Conservation (phyloP, 345 rosid species). For the Lumnitzera littorea region DNA sequence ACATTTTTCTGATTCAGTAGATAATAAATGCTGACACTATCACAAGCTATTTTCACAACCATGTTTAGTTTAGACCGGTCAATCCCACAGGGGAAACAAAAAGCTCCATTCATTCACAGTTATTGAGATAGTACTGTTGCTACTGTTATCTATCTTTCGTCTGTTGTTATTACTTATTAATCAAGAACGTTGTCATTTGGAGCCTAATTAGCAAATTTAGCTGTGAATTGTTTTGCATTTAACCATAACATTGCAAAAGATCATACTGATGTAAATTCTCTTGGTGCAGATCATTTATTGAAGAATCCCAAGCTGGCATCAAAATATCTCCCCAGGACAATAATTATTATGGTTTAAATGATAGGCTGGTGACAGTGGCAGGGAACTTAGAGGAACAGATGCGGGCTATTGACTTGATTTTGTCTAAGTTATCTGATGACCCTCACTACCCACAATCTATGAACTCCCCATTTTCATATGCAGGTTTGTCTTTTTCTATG, state of each 20-base stretch:
- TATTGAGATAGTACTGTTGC: too few relatives aligned
- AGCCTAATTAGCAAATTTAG: too few relatives aligned
- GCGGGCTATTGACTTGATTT: constrained; percentile 81
- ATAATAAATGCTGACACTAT: too few relatives aligned
- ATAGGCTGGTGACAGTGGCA: constrained; percentile 83
- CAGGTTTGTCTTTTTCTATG: constrained; percentile 37
- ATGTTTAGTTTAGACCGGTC: too few relatives aligned
- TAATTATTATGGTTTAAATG: constrained; percentile 78
- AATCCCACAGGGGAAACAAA: too few relatives aligned
- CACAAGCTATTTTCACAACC: too few relatives aligned
- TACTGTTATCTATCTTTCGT: too few relatives aligned
- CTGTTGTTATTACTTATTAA: too few relatives aligned
- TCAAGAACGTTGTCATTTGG: too few relatives aligned
- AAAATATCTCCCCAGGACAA: constrained; percentile 91
- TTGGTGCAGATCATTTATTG: constrained; percentile 81
- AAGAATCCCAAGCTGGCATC: constrained; percentile 90
- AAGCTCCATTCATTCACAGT: too few relatives aligned
- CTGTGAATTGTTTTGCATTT: too few relatives aligned
- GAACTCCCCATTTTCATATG: constrained; percentile 83
- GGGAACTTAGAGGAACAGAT: constrained; percentile 91
- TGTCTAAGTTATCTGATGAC: constrained; percentile 81
- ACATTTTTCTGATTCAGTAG: too few relatives aligned
- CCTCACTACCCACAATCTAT: constrained; percentile 74
- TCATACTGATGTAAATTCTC: constrained; percentile 17
- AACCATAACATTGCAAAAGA: background rate